Percentiles rank a stretch among this genome's conserved stretches.
These are phyloP conservation scores for Canavalia ensiformis DNA, from an alignment of 306 rosid genomes.

Conservation along the genomic window DNA sequence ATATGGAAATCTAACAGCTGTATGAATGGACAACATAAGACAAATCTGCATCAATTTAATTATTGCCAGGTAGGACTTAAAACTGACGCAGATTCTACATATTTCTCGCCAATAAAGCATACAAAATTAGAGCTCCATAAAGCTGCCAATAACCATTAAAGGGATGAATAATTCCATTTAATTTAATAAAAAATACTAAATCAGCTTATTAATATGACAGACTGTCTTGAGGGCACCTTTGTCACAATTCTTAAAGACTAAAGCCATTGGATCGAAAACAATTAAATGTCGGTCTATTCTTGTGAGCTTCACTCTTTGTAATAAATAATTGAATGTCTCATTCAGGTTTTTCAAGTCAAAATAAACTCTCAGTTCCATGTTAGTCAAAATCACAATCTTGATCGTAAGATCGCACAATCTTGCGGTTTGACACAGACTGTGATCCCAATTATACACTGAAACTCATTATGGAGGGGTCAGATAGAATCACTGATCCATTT, in stretches of 20 bases:
- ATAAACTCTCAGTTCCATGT: not conserved
- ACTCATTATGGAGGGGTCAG: too few relatives aligned
- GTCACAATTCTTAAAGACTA: conserved; percentile 6
- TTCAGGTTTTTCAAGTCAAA: conserved; percentile 29
- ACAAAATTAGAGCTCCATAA: conserved; percentile 23
- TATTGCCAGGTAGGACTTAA: conserved; percentile 1
- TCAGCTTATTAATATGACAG: not conserved
- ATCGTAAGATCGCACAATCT: too few relatives aligned
- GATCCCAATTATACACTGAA: too few relatives aligned
- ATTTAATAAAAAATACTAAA: too few relatives aligned
- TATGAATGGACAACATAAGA: conserved; percentile 18
- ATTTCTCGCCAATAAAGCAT: conserved; percentile 26
- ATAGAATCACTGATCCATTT: too few relatives aligned
- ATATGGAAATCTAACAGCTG: conserved; percentile 39
- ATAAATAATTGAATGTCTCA: conserved; percentile 28
- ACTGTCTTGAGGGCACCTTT: conserved; percentile 12
- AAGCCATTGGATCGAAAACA: conserved; percentile 12
- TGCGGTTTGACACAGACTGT: too few relatives aligned
- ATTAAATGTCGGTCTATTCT: conserved; percentile 28
- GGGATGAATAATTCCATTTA: not conserved
- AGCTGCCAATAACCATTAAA: conserved; percentile 1
- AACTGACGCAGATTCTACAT: conserved; percentile 14
- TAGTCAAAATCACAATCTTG: too few relatives aligned
- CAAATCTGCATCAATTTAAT: conserved; percentile 5
- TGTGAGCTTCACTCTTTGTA: conserved; percentile 28